These are phyloP conservation scores for Eucalyptus polybractea DNA, from an alignment of 345 rosid genomes.

Conservation along the genomic window DNA sequence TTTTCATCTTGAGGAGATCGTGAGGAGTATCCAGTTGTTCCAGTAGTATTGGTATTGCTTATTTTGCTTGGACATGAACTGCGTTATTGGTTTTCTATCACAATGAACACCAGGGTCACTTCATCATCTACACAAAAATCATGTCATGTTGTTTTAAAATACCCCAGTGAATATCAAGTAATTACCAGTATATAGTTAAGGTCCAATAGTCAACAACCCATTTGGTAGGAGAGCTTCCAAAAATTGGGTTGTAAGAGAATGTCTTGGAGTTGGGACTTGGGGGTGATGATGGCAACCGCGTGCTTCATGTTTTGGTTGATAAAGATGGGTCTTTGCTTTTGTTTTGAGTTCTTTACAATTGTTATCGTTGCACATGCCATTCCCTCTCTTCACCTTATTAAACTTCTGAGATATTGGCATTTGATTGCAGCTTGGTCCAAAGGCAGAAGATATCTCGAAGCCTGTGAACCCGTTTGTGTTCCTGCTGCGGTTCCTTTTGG, in stretches of 20 bases:
- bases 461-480: slow-evolving; percentile 63
- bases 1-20: not conserved
- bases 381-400: not conserved
- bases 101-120: not conserved
- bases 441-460: slow-evolving; percentile 71
- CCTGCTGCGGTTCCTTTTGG: slow-evolving; percentile 57
- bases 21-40: not conserved
- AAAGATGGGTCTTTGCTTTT: not conserved
- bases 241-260: not conserved
- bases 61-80: not conserved
- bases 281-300: not conserved
- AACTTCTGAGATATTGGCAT: not conserved
- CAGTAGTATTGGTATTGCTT: not conserved
- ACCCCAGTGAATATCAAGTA: not conserved
- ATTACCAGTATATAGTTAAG: not conserved
- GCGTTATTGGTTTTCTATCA: not conserved
- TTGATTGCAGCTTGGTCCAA: slow-evolving; percentile 72
- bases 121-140: not conserved
- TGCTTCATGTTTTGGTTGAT: not conserved
- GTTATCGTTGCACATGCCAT: not conserved
- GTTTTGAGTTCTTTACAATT: not conserved
- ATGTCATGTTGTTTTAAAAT: not conserved
- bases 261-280: not conserved
- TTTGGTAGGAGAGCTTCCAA: not conserved
- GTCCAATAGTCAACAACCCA: not conserved